Percentiles rank a stretch among this genome's conserved stretches.
phyloP scores from a whole-genome alignment of 1,284 basidiomycete species.

The Rhizopogon parksii region DNA sequence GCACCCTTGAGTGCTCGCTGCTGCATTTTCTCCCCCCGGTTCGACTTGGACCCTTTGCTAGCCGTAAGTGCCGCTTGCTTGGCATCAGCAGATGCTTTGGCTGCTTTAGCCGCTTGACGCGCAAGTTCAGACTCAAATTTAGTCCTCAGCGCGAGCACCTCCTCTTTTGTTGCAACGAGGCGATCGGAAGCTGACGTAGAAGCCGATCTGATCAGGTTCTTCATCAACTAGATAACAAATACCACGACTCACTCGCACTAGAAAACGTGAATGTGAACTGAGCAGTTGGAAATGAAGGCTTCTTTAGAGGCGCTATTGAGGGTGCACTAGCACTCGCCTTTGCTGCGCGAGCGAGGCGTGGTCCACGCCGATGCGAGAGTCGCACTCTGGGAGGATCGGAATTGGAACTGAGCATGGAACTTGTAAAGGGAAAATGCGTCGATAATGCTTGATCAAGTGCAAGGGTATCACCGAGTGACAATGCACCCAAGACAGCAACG shows the following conservation, averaged over 20 bases:
- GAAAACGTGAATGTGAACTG: slow-evolving; percentile 55
- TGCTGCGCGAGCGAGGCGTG: slow-evolving; percentile 38
- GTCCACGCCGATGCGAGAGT: slow-evolving; percentile 31
- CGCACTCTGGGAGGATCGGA: slow-evolving; percentile 27
- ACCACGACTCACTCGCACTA: slow-evolving; percentile 59
- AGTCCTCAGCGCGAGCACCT: slow-evolving; percentile 54
- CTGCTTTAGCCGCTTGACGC: slow-evolving; percentile 55
- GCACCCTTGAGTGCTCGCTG: slow-evolving; percentile 23
- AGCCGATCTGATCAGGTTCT: slow-evolving; percentile 19
- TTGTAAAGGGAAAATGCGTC: slow-evolving; percentile 46
- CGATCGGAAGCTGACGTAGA: slow-evolving; percentile 57
- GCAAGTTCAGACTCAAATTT: slow-evolving; percentile 68
- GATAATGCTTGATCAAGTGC: slow-evolving; percentile 70
- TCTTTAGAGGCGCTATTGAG: slow-evolving; percentile 11
- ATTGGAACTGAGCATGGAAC: slow-evolving; percentile 24
- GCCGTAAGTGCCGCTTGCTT: slow-evolving; percentile 34
- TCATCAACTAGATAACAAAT: slow-evolving; percentile 18
- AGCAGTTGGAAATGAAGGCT: slow-evolving; percentile 38
- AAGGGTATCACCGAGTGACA: slow-evolving; percentile 57
- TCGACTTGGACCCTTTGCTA: slow-evolving; percentile 24
- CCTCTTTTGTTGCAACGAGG: slow-evolving; percentile 56
- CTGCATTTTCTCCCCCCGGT: slow-evolving; percentile 37
- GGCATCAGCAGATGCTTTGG: slow-evolving; percentile 35
- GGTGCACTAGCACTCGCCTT: slow-evolving; percentile 23
- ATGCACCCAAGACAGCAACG: slow-evolving; percentile 54